Evolutionary conservation across 2,329 filamentous ascomycete species (phyloP).

Genomic region (Setomelanomma holmii): DNA sequence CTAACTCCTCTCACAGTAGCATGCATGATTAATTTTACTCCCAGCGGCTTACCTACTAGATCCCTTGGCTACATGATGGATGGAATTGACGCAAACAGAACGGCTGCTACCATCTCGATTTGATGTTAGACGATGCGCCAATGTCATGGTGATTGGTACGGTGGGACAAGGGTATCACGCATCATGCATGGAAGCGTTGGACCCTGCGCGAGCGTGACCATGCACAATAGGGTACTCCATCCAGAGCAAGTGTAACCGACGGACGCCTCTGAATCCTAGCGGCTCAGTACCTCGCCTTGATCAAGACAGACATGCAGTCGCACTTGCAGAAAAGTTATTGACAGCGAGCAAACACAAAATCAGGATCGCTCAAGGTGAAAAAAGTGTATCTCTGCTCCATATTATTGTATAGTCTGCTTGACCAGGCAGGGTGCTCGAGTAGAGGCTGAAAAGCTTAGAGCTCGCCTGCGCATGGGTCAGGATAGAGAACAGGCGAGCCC

Average conservation of each 20-base stretch:
- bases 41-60: too few species aligned
- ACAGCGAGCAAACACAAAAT: too few species aligned
- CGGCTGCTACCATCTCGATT: too few species aligned
- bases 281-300: too few species aligned
- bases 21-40: too few species aligned
- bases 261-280: too few species aligned
- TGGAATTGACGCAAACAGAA: background rate
- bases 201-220: background rate
- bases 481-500: background rate
- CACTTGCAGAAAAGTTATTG: background rate
- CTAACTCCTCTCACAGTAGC: too few species aligned
- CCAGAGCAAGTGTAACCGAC: background rate
- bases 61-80: background rate
- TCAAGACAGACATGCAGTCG: background rate
- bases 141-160: background rate
- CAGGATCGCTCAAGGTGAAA: too few species aligned
- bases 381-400: too few species aligned
- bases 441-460: slow-evolving; percentile 3
- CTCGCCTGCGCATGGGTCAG: slow-evolving; percentile 8
- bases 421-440: background rate
- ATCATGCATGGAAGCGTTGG: slow-evolving; percentile 7
- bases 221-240: background rate
- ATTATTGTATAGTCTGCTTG: too few species aligned
- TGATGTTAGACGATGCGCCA: background rate
- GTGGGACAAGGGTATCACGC: background rate